Base-by-base conservation (phyloP, 495 filamentous ascomycete genomes). In the Penicillium taxi region DNA sequence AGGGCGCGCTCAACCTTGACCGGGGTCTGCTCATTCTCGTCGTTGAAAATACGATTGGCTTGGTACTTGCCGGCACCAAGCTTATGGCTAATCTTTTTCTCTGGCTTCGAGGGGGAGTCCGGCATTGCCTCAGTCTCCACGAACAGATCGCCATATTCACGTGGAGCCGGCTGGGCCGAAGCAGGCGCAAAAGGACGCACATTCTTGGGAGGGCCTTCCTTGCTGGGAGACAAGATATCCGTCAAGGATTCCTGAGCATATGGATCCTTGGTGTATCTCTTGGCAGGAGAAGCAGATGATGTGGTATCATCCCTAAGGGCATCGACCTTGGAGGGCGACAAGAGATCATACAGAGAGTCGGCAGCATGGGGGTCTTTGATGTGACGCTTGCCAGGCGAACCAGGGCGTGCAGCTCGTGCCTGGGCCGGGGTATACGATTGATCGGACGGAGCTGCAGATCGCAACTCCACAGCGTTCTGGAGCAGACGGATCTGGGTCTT, bases 401-500 rank as follows among this genome's bases (percentile, higher is more conserved):
- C 47, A 20, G 53, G 74, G 72, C 52, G 60, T 65, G 13, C 61
- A 70, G 42, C 67, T 57, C 41, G 64, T 48, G 45, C 42, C 14
- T 53, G 26, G 26, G 16, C 14, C 15, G 44, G 42, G 13, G 40
- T 12, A n/a, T n/a, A n/a, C n/a, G n/a, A n/a, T n/a, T n/a, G n/a
- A 9, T 43, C 16, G 19, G 37, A 34, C 24, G 38, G 39, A 19
- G 52, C 44, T 20, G 45, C 34, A 3, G 48, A 18, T 21, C 44
- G 41, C 6, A 40, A 48, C 3, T 55, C 47, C 27, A 52, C 53
- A 29, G 63, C 68, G 3, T 56, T 52, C 46, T 63, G 63, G 45
- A 96, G 82, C 41, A 94, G 65, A 45, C 73, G 80, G 27, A 78
- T 70, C 60, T 96, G 91, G 16, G 94, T 87, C 45, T 77, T 81